A percentile compares a stretch with the other conserved stretches of the same genome.
phyloP scores from a whole-genome alignment of 495 filamentous ascomycete genomes.

The Elaphomyces granulatus region DNA sequence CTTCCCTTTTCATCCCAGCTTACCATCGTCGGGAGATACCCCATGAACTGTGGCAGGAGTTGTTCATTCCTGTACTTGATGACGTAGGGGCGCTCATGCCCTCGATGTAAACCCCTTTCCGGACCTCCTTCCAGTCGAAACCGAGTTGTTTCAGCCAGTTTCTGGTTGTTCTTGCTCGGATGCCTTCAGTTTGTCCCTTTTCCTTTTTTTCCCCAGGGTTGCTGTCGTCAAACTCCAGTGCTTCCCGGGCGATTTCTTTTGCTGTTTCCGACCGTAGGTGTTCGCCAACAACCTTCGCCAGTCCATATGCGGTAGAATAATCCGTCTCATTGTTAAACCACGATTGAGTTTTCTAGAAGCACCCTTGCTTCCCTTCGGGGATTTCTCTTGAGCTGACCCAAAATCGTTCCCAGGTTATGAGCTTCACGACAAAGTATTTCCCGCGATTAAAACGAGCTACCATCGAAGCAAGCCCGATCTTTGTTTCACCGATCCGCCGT shows the following conservation, averaged over 20 bases:
- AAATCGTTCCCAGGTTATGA: neutral
- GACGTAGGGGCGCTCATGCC: neutral
- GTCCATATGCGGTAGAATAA: neutral
- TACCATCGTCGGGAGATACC: neutral
- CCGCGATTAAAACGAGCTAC: neutral
- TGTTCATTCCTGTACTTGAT: neutral
- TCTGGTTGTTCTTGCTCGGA: neutral
- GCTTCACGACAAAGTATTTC: neutral
- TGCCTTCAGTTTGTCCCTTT: neutral
- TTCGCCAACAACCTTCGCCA: neutral
- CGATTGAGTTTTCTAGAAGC: neutral
- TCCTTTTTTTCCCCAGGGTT: neutral
- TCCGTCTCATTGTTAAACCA: neutral
- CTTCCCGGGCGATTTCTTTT: neutral
- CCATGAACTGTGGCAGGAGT: neutral
- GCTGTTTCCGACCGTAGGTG: neutral
- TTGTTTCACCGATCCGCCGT: neutral
- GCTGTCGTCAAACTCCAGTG: neutral
- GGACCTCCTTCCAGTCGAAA: neutral
- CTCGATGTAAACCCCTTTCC: neutral
- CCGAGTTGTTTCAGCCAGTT: neutral
- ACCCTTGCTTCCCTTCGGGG: neutral
- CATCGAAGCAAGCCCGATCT: neutral
- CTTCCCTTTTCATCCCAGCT: neutral
- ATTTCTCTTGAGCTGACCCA: neutral